phyloP scores from a whole-genome alignment of 805 yeast species.

The Starmerella stigmatis region DNA sequence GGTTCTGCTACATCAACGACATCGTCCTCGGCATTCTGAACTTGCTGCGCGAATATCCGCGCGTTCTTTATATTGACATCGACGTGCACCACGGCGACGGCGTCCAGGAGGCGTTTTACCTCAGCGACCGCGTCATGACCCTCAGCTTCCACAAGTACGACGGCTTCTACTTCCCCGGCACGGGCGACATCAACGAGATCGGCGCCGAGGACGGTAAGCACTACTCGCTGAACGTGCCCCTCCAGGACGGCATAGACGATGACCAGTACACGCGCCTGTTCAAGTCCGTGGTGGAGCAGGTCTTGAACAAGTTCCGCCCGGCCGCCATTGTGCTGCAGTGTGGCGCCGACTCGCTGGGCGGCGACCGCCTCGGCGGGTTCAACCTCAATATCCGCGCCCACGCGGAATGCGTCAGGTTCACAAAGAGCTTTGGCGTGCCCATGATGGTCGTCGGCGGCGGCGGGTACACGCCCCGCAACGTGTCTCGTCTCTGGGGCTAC shows the following conservation, averaged over 20 bases:
- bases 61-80: conserved; percentile 79
- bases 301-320: conserved; percentile 79
- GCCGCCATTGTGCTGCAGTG: conserved; percentile 94
- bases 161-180: conserved; percentile 89
- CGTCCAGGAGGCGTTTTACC: conserved; percentile 86
- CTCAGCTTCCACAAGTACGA: conserved; percentile 79
- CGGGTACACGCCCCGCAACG: conserved; percentile 96
- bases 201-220: conserved; percentile 81
- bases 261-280: conserved; percentile 49
- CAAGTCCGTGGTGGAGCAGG: conserved; percentile 80
- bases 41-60: conserved; percentile 67
- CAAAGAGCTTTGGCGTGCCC: conserved; percentile 77
- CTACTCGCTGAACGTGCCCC: conserved; percentile 74
- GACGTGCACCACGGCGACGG: conserved; percentile 95
- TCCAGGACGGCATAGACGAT: conserved; percentile 91
- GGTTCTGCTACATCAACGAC: conserved; percentile 85
- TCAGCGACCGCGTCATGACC: conserved; percentile 86
- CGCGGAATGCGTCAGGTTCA: conserved; percentile 87
- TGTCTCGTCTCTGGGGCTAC: conserved; percentile 87
- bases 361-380: conserved; percentile 92
- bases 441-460: conserved; percentile 95
- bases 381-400: conserved; percentile 89
- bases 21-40: conserved; percentile 77
- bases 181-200: conserved; percentile 74
- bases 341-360: conserved; percentile 95